Evolutionary conservation across 345 rosid genomes (phyloP).

Genomic region (Eucalyptus virginea): DNA sequence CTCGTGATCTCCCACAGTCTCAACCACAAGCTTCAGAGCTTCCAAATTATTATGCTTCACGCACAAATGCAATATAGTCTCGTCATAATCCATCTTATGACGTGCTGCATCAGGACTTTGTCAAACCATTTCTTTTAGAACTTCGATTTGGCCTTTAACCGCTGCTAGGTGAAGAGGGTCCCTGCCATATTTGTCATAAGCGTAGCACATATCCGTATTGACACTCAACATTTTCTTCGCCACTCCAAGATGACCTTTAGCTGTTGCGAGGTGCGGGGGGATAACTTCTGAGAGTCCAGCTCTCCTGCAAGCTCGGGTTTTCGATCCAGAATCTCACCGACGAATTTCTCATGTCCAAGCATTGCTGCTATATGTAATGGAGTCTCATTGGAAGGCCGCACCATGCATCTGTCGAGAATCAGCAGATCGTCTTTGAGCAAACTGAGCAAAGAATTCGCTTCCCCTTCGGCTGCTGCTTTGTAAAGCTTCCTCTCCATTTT

Average conservation of each 20-base stretch:
- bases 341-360: background rate
- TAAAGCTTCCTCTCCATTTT: background rate
- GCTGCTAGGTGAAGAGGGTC: background rate
- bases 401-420: background rate
- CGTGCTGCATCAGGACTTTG: background rate
- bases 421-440: rapidly evolving
- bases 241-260: background rate
- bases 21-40: background rate
- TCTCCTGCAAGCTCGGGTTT: background rate
- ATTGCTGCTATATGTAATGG: background rate
- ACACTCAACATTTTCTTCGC: background rate
- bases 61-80: background rate
- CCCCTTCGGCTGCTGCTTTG: background rate
- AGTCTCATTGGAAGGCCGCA: background rate
- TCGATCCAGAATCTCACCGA: rapidly evolving
- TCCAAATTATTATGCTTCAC: background rate
- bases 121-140: background rate
- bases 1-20: background rate
- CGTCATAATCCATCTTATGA: background rate
- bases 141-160: background rate
- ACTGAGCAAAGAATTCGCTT: background rate
- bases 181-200: too few species aligned
- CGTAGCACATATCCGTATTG: background rate
- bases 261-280: background rate
- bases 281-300: background rate